Evolutionary conservation across 2,329 filamentous ascomycete species (phyloP).

Genomic region (Alternaria dauci): DNA sequence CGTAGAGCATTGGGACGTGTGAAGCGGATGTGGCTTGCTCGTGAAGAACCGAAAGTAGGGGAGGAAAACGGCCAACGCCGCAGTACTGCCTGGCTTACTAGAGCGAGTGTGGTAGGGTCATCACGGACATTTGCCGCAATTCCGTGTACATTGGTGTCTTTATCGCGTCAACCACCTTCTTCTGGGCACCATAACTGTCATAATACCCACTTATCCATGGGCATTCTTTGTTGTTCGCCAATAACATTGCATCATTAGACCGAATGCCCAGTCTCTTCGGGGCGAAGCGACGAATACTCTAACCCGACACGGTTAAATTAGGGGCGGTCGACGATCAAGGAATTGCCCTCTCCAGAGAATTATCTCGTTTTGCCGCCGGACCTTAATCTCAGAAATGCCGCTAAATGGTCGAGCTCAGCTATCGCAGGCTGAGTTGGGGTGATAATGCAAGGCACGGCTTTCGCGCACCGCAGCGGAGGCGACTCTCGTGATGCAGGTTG

Average conservation of each 20-base stretch:
- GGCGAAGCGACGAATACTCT: slow-evolving; percentile 19
- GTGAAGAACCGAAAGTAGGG: slow-evolving; percentile 30
- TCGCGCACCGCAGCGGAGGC: slow-evolving; percentile 40
- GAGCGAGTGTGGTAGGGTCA: slow-evolving; percentile 20
- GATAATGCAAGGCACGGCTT: slow-evolving; percentile 39
- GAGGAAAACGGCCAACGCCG: slow-evolving; percentile 28
- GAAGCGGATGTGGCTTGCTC: slow-evolving; percentile 43
- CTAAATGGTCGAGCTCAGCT: slow-evolving; percentile 32
- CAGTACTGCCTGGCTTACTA: slow-evolving; percentile 35
- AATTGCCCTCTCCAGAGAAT: slow-evolving; percentile 27
- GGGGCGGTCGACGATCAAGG: slow-evolving; percentile 14
- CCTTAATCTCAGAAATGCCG: slow-evolving; percentile 26
- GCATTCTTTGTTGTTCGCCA: slow-evolving; percentile 18
- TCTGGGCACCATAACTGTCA: slow-evolving; percentile 18
- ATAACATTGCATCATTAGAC: slow-evolving; percentile 17
- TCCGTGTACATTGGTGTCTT: slow-evolving; percentile 24
- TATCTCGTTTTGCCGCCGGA: slow-evolving; percentile 38
- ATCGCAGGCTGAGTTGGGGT: slow-evolving; percentile 26
- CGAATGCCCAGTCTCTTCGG: slow-evolving; percentile 11
- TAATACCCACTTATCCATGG: slow-evolving; percentile 16
- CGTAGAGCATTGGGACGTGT: slow-evolving; percentile 38
- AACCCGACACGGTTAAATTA: slow-evolving; percentile 33
- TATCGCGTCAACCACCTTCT: slow-evolving; percentile 17
- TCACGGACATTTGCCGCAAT: slow-evolving; percentile 22
- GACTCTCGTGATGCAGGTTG: slow-evolving; percentile 33